Percentiles rank a stretch among this genome's conserved stretches.
phyloP scores from a whole-genome alignment of 139 green algal genomes.

The Bryopsis sp. region DNA sequence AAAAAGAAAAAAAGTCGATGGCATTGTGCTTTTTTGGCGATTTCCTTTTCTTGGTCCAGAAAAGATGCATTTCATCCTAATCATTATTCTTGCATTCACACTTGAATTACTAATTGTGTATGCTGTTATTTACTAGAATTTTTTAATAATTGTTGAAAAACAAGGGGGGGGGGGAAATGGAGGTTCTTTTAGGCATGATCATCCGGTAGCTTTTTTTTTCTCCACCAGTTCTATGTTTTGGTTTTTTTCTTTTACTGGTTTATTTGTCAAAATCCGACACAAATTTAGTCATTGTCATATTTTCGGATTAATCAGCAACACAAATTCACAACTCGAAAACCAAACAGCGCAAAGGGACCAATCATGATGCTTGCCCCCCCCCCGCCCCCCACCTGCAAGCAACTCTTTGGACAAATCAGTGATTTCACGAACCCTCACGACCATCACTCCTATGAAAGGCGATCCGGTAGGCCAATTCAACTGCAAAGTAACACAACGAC shows the following conservation, averaged over 20 bases:
- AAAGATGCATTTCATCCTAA: neutral
- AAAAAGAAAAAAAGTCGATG: neutral
- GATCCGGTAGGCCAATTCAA: neutral
- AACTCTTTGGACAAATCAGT: neutral
- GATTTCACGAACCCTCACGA: slow-evolving; percentile 1
- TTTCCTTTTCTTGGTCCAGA: neutral
- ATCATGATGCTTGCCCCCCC: neutral
- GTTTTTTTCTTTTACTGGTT: neutral
- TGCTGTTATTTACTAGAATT: no score
- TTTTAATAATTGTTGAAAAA: no score
- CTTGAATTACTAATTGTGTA: neutral
- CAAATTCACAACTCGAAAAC: neutral
- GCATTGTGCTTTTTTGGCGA: neutral
- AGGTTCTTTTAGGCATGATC: no score
- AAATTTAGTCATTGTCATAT: neutral
- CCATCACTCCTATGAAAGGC: slow-evolving; percentile 15
- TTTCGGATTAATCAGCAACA: neutral
- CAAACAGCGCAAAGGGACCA: no score
- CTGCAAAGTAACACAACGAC: neutral
- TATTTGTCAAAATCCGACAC: neutral
- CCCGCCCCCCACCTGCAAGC: neutral
- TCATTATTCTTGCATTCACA: neutral
- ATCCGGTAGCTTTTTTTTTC: no score
- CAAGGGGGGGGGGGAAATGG: no score
- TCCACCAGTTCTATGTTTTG: no score